These are phyloP conservation scores for Vitis hybrid DNA, from an alignment of 177 flowering plant genomes.

Conservation along the genomic window DNA sequence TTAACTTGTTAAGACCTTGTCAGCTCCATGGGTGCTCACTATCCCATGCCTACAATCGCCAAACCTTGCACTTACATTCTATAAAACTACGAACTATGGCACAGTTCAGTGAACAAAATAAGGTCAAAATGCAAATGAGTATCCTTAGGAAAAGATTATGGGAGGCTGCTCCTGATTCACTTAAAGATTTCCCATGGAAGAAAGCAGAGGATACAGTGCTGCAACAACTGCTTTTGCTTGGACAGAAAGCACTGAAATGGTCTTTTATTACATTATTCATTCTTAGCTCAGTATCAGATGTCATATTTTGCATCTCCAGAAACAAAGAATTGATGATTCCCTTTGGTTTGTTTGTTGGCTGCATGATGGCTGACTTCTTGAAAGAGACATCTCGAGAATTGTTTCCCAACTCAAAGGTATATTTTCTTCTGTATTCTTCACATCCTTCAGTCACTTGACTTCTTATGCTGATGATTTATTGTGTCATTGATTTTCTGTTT, in stretches of 20 bases:
- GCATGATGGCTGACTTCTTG: slow-evolving; percentile 42
- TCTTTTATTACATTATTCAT: slow-evolving; percentile 31
- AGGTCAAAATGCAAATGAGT: slow-evolving; percentile 21
- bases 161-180: slow-evolving; percentile 36
- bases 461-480: not conserved
- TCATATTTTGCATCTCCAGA: slow-evolving; percentile 36
- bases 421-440: not conserved
- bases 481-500: slow-evolving; percentile 11
- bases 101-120: slow-evolving; percentile 25
- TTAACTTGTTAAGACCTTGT: slow-evolving; percentile 9
- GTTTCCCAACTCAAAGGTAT: slow-evolving; percentile 33
- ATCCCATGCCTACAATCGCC: not conserved
- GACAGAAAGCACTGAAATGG: slow-evolving; percentile 51
- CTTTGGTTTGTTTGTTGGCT: slow-evolving; percentile 60
- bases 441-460: not conserved
- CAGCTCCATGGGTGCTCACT: slow-evolving; percentile 1
- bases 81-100: slow-evolving; percentile 21
- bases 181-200: slow-evolving; percentile 65
- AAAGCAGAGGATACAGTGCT: slow-evolving; percentile 39
- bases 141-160: slow-evolving; percentile 27
- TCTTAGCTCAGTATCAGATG: slow-evolving; percentile 45
- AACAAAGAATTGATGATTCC: slow-evolving; percentile 66
- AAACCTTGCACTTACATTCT: slow-evolving; percentile 9
- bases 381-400: slow-evolving; percentile 50
- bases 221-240: slow-evolving; percentile 28